Conservation (phyloP, 805 yeast species). For the Starmerella khaoyaiensis region DNA sequence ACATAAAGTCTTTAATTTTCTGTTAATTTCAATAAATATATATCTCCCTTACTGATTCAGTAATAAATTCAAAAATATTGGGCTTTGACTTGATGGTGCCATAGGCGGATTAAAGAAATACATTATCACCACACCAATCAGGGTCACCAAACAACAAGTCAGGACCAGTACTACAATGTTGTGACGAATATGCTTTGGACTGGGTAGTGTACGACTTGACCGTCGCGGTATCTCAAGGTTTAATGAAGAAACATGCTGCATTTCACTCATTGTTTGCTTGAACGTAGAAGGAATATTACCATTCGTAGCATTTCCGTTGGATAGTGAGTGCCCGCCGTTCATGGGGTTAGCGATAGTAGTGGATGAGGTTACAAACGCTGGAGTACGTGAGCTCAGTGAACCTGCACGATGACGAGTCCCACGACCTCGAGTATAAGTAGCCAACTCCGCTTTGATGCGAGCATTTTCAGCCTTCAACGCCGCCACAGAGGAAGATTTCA, state of each 20-base stretch:
- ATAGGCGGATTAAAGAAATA: constrained; percentile 23
- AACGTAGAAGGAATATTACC: too few relatives aligned
- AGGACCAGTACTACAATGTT: constrained; percentile 18
- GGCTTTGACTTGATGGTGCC: constrained; percentile 14
- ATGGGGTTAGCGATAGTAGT: too few relatives aligned
- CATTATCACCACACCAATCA: constrained; percentile 23
- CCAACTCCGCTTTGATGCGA: constrained; percentile 19
- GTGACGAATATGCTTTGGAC: too few relatives aligned
- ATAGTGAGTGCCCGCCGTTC: too few relatives aligned
- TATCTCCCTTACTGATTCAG: background rate
- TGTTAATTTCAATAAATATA: background rate
- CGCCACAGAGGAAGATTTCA: constrained; percentile 16
- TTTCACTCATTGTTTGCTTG: too few relatives aligned
- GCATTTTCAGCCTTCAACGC: constrained; percentile 23
- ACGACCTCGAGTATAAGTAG: constrained; percentile 1
- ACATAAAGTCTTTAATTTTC: background rate
- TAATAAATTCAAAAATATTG: constrained; percentile 7
- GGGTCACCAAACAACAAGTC: constrained; percentile 19
- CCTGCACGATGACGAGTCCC: too few relatives aligned
- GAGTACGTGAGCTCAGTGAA: background rate
- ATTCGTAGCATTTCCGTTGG: too few relatives aligned
- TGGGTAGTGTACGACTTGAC: too few relatives aligned
- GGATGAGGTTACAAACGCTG: too few relatives aligned
- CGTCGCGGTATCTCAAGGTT: too few relatives aligned
- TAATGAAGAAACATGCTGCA: too few relatives aligned